Evolutionary conservation across 805 yeast species (phyloP).

Genomic region (Yarrowia deformans): DNA sequence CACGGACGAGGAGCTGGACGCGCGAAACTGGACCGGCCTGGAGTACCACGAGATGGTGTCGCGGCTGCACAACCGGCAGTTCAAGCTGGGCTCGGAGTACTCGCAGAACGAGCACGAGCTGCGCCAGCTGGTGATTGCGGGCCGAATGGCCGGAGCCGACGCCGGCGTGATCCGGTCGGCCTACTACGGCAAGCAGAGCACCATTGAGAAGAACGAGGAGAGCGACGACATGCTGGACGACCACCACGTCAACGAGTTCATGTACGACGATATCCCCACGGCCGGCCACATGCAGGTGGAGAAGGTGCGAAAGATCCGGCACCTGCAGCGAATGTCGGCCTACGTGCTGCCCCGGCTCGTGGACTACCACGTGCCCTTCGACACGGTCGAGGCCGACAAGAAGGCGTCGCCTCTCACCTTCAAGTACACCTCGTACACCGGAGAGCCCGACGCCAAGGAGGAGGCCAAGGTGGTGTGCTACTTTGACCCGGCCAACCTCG

Average conservation of each 20-base stretch:
- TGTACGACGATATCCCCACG: constrained; percentile 70
- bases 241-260: constrained; percentile 50
- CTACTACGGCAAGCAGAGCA: constrained; percentile 41
- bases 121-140: constrained; percentile 47
- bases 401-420: constrained; percentile 56
- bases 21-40: constrained; percentile 20
- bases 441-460: constrained; percentile 69
- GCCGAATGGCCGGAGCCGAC: constrained; percentile 46
- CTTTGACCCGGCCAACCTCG: constrained; percentile 55
- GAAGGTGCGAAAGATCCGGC: constrained; percentile 76
- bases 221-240: constrained; percentile 40
- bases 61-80: constrained; percentile 31
- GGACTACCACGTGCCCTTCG: constrained; percentile 61
- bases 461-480: constrained; percentile 71
- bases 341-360: constrained; percentile 88
- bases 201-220: constrained; percentile 43
- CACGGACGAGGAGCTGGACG: constrained; percentile 29
- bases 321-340: constrained; percentile 82
- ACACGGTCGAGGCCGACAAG: constrained; percentile 52
- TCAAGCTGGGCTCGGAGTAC: constrained; percentile 40
- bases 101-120: constrained; percentile 47
- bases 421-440: constrained; percentile 74
- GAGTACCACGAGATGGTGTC: constrained; percentile 17
- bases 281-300: constrained; percentile 74
- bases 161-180: constrained; percentile 44